Evolutionary conservation across 2,329 filamentous ascomycete genomes (phyloP), one percentile per base, ranked within the genome.

Genomic region (Fusarium heterosporum): DNA sequence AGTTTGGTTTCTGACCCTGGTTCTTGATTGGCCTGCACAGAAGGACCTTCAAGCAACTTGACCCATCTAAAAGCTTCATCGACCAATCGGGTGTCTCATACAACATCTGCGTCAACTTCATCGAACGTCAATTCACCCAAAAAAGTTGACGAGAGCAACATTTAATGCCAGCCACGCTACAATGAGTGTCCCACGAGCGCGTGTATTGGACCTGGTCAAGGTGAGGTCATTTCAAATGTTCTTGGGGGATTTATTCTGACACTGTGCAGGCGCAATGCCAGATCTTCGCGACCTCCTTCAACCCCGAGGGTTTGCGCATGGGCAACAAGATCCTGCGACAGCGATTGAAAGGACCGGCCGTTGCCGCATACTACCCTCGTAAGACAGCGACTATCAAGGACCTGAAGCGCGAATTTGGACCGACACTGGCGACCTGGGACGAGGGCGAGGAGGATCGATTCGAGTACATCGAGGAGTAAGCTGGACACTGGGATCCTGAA

Each of bases 261-360:
- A 28, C 7, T 19, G 12, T 2, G 40, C 73, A 97, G 94, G 87
- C 87, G 75, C 93, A 94, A 90, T 97, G 93, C 85, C 88, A 90
- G 78, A 88, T 98, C 82, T 99, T 98, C 84, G 90, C 90, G 74
- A 92, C 91, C 49, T 94, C 90, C 52, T 98, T 89, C 84, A 99
- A 99, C 80, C 96, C 96, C 26, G 85, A 93, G 55, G 84, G 89
- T 71, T 79, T 91, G 64, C 92, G 96, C 64, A 88, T 93, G 71
- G 96, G 96, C 75, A 97, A 96, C 82, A 97, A 96, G 80, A 85
- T 99, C 77, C 85, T 99, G 61, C 92, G 94, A 75, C 92, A 97
- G 78, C 89, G 94, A 75, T 84, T 98, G 66, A 89, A 87, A 75
- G 96, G 96, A n/a, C 92, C 93, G 29, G 82, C 91, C 1, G 81